A percentile compares a stretch with the other conserved stretches of the same genome.
These are phyloP conservation scores for Verticillium tricorpus DNA, from an alignment of 2,329 filamentous ascomycete genomes.

Conservation along the genomic window DNA sequence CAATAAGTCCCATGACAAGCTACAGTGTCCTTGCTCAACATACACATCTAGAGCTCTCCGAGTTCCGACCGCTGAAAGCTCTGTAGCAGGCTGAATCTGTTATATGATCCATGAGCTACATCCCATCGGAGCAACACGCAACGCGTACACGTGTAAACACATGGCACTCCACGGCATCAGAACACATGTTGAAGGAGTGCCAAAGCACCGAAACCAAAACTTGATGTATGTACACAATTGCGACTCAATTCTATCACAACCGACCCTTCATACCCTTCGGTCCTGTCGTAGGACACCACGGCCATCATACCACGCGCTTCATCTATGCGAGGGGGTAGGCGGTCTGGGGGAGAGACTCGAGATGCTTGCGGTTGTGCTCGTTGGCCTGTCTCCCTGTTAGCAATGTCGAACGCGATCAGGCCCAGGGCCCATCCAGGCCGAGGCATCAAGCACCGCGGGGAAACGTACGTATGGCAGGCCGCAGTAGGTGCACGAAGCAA, in stretches of 20 bases:
- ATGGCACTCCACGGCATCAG: not conserved
- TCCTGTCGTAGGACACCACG: not conserved
- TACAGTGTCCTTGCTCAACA: too few species aligned
- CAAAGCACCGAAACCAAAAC: conserved; percentile 7
- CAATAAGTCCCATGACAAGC: too few species aligned
- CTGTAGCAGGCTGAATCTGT: too few species aligned
- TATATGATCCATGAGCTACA: too few species aligned
- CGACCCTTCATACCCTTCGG: not conserved
- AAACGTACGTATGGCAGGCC: conserved; percentile 81
- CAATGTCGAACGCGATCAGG: not conserved
- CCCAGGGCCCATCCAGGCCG: not conserved
- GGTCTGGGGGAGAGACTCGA: conserved; percentile 75
- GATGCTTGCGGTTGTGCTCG: conserved; percentile 78
- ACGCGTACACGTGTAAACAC: not conserved
- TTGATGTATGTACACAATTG: conserved; percentile 13
- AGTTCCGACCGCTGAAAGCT: too few species aligned
- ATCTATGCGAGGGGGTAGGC: conserved; percentile 68
- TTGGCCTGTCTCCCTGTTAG: conserved; percentile 59
- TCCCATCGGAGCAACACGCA: not conserved
- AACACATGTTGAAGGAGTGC: not conserved
- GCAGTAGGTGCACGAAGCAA: conserved; percentile 86
- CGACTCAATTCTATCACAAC: conserved; percentile 2
- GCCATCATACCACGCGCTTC: conserved; percentile 13
- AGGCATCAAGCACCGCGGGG: not conserved
- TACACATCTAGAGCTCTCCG: too few species aligned